These are phyloP conservation scores for Coniochaeta hoffmannii DNA, from an alignment of 2,329 filamentous ascomycete genomes.

Conservation along the genomic window DNA sequence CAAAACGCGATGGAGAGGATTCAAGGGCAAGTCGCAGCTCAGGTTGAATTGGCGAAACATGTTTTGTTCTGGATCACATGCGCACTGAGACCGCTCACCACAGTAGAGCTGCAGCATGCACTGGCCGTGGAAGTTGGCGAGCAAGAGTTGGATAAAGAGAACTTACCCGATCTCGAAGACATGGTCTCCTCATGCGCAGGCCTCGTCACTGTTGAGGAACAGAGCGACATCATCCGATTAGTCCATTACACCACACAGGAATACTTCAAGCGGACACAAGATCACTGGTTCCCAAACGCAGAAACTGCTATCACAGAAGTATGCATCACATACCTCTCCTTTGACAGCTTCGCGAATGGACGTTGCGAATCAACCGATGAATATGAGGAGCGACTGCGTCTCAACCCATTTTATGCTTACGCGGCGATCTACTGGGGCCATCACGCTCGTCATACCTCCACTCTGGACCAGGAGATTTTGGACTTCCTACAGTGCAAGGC, in stretches of 20 bases:
- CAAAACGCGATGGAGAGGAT: constrained; percentile 27
- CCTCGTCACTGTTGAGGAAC: constrained; percentile 24
- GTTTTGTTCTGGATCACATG: constrained; percentile 25
- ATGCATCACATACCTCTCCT: constrained; percentile 22
- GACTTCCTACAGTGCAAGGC: constrained; percentile 10
- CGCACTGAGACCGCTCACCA: constrained; percentile 18
- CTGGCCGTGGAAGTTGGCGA: constrained; percentile 22
- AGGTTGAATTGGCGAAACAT: constrained; percentile 11
- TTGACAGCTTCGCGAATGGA: constrained; percentile 14
- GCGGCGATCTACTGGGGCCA: constrained; percentile 24
- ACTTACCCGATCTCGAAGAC: constrained; percentile 16
- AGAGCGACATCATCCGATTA: constrained; percentile 24
- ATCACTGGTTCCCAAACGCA: constrained; percentile 1
- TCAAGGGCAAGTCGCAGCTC: constrained; percentile 18
- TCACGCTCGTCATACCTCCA: constrained; percentile 17
- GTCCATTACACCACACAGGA: constrained; percentile 28
- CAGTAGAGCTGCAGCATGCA: constrained; percentile 25
- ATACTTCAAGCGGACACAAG: constrained; percentile 3
- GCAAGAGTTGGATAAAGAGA: constrained; percentile 19
- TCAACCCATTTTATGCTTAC: constrained; percentile 22
- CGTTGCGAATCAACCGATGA: constrained; percentile 11
- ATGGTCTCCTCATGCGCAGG: constrained; percentile 25
- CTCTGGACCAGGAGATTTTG: constrained; percentile 4
- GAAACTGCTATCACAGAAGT: constrained; percentile 5
- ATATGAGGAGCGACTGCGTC: constrained; percentile 13